These are phyloP conservation scores for Mortierella sp. DNA, from an alignment of 371 early-diverging fungal genomes.

Conservation along the genomic window DNA sequence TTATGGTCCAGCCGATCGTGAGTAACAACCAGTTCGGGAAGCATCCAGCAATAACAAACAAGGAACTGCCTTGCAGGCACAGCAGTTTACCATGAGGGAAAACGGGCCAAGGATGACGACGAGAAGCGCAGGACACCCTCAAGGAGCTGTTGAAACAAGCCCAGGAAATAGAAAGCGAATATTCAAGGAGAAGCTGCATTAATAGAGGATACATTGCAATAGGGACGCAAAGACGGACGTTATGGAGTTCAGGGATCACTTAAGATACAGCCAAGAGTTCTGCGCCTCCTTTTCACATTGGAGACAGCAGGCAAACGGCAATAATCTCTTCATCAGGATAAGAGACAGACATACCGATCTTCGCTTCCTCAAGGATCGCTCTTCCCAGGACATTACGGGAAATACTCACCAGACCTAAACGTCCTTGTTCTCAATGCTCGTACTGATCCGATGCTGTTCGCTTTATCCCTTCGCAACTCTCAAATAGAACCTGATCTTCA, in stretches of 20 bases:
- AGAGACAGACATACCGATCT: too few relatives aligned
- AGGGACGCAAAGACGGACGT: too few relatives aligned
- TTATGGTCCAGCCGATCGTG: constrained; percentile 98
- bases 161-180: too few relatives aligned
- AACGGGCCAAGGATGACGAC: background rate
- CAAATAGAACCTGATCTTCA: constrained; percentile 93
- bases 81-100: background rate
- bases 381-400: background rate
- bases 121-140: background rate
- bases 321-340: background rate
- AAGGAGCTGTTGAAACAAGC: background rate
- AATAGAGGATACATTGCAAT: background rate
- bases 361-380: background rate
- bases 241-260: background rate
- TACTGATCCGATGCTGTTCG: background rate
- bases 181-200: too few relatives aligned
- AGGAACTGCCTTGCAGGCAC: background rate
- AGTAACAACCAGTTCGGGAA: constrained; percentile 38
- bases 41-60: background rate
- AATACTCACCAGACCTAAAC: background rate
- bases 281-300: background rate
- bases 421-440: background rate
- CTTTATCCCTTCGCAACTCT: background rate
- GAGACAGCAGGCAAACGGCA: too few relatives aligned
- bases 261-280: too few relatives aligned